Evolutionary conservation across 352 stramenopile species (phyloP).

Genomic region (Phytophthora pistaciae): DNA sequence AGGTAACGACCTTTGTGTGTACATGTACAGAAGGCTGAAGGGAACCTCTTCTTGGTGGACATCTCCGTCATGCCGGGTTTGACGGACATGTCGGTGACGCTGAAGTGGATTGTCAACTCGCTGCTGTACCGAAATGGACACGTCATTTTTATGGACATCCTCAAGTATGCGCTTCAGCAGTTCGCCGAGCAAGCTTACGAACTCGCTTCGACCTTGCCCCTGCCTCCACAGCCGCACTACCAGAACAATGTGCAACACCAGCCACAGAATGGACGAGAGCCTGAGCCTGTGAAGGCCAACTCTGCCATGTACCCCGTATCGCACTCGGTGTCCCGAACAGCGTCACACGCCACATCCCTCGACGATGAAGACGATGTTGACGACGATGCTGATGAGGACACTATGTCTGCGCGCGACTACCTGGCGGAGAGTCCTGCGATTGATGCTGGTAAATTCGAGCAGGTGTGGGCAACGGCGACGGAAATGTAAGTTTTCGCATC

Average conservation of each 20-base stretch:
- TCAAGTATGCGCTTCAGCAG: constrained; percentile 75
- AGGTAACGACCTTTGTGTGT: neutral
- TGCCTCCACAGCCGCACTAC: constrained; percentile 28
- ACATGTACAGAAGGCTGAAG: constrained; percentile 69
- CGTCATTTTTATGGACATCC: constrained; percentile 82
- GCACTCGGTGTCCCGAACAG: constrained; percentile 30
- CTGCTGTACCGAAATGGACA: constrained; percentile 89
- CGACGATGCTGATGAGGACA: constrained; percentile 55
- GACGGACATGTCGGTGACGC: constrained; percentile 81
- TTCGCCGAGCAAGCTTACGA: constrained; percentile 59
- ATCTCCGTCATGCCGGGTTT: constrained; percentile 82
- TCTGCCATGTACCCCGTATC: constrained; percentile 16
- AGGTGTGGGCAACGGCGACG: constrained; percentile 74
- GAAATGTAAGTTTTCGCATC: constrained; percentile 69
- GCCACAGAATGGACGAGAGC: constrained; percentile 30
- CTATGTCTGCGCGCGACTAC: constrained; percentile 77
- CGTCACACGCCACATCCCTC: constrained; percentile 38
- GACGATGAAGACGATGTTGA: constrained; percentile 49
- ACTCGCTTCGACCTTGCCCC: constrained; percentile 12
- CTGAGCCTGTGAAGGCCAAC: constrained; percentile 29
- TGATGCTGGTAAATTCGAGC: constrained; percentile 82
- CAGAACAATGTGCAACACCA: constrained; percentile 30
- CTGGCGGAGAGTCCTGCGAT: constrained; percentile 66
- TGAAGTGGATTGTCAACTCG: constrained; percentile 92
- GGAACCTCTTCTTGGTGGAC: constrained; percentile 85